Conservation (phyloP, 495 filamentous ascomycete species). For the Xylaria acuta region DNA sequence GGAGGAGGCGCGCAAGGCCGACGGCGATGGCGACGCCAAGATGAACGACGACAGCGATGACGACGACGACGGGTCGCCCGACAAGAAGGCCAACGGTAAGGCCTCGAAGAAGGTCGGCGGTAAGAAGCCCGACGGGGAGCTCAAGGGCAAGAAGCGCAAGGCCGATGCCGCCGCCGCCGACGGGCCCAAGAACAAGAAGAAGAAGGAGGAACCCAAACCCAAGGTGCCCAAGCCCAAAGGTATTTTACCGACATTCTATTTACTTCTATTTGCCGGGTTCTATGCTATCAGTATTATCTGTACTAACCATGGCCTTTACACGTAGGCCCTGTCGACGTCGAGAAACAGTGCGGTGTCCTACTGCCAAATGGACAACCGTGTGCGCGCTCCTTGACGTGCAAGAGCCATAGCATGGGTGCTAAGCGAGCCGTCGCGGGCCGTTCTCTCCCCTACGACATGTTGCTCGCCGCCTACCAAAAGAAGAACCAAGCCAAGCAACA, state of each 20-base stretch:
- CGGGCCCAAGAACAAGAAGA: constrained; percentile 85
- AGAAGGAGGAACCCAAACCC: constrained; percentile 93
- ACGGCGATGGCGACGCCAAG: constrained; percentile 60
- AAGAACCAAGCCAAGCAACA: constrained; percentile 98
- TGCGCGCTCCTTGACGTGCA: constrained; percentile 91
- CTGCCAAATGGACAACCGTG: constrained; percentile 84
- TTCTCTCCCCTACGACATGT: constrained; percentile 92
- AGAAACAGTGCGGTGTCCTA: constrained; percentile 93
- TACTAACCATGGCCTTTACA: constrained; percentile 30
- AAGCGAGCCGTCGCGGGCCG: constrained; percentile 90
- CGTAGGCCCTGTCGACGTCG: constrained; percentile 87
- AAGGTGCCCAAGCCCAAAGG: constrained; percentile 90
- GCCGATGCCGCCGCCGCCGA: constrained; percentile 77
- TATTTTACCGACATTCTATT: constrained; percentile 19
- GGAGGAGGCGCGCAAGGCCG: constrained; percentile 63
- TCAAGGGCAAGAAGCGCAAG: constrained; percentile 93
- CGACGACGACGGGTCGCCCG: constrained; percentile 65
- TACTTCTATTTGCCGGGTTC: no score
- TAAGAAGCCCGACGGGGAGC: constrained; percentile 69
- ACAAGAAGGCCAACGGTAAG: constrained; percentile 56
- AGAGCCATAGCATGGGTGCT: constrained; percentile 95
- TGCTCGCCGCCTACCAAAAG: constrained; percentile 94
- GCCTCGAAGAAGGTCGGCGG: constrained; percentile 74
- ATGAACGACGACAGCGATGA: constrained; percentile 86
- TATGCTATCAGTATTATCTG: neutral